Base-by-base conservation (phyloP, 139 green algal genomes). In the Nannochloris sp. region DNA sequence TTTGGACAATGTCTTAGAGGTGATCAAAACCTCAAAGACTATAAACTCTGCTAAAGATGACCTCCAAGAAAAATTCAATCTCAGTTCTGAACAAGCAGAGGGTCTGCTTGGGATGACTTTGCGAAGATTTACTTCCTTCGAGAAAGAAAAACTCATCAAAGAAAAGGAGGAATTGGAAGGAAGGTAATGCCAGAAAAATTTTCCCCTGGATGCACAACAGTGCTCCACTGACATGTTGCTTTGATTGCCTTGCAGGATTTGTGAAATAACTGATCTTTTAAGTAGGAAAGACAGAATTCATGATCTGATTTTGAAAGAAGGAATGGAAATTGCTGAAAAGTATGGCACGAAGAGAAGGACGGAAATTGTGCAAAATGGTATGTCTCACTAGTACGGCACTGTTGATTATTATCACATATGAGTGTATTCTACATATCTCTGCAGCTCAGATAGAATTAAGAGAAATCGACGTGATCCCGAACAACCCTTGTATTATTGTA, bases 91-190 rank as follows among this genome's bases (percentile, higher is more conserved):
- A 61, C 89, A 96, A 80, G 80, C 85, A 0, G 84, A 93, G 37
- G 87, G 67, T 0, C 83, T 96, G 37, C 75, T 97, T 48, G 71
- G 57, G 25, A 81, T 97, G 65, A 81, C 90, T 5, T 79, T 97
- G 68, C 67, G 90, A 25, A 70, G 90, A 23, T 79, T 97, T 51
- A 96, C 90, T 10, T 77, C 67, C 2, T 73, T 96, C 50, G 89
- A 96, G 65, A 69, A 68, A 1, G 58, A 48, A 3, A 87, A 85
- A 61, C 72, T 96, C 31, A 27, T 75, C 40, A 72, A 79, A 29
- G 89, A 96, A 79, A 49, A 72, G 29, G 61, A 43, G 12, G 44
- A 81, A 69, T 81, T 96, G 62, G 19, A 23, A 16, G 58, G 57
- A 5, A 79, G 44, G 53, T 80, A 57, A 46, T 55, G 15, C 25